These are phyloP conservation scores for Mrakiaceae sp. DNA, from an alignment of 1,284 basidiomycete genomes.

Conservation along the genomic window DNA sequence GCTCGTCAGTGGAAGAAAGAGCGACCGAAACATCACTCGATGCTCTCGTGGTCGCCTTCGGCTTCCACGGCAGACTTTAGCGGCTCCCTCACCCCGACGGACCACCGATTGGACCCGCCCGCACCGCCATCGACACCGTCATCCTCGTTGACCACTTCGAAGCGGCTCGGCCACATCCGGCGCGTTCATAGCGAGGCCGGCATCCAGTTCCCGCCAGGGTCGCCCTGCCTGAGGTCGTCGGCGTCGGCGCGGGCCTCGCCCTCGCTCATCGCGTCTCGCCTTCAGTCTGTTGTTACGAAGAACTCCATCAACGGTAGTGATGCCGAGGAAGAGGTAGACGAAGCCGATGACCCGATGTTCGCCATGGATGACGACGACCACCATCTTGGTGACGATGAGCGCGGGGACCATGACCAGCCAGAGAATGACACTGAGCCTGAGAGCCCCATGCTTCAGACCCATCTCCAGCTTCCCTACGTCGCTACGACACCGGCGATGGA, in stretches of 20 bases:
- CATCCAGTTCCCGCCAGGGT: background rate
- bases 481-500: background rate
- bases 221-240: too few species aligned
- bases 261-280: background rate
- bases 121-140: background rate
- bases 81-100: too few species aligned
- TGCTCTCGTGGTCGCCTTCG: too few species aligned
- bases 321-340: too few species aligned
- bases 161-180: constrained; percentile 34
- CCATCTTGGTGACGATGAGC: constrained; percentile 22
- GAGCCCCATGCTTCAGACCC: background rate
- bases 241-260: background rate
- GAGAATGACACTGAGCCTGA: background rate
- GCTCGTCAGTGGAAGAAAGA: constrained; percentile 30
- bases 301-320: too few species aligned
- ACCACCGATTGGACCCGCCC: too few species aligned
- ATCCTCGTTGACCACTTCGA: background rate
- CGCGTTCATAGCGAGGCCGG: constrained; percentile 51
- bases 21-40: too few species aligned
- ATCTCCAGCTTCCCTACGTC: background rate
- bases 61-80: too few species aligned
- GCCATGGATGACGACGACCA: constrained; percentile 36
- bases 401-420: constrained; percentile 18
- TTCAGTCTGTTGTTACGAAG: too few species aligned
- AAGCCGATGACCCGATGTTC: constrained; percentile 25